Base-by-base conservation (phyloP, 2,329 filamentous ascomycete species). In the Exophiala sp. region DNA sequence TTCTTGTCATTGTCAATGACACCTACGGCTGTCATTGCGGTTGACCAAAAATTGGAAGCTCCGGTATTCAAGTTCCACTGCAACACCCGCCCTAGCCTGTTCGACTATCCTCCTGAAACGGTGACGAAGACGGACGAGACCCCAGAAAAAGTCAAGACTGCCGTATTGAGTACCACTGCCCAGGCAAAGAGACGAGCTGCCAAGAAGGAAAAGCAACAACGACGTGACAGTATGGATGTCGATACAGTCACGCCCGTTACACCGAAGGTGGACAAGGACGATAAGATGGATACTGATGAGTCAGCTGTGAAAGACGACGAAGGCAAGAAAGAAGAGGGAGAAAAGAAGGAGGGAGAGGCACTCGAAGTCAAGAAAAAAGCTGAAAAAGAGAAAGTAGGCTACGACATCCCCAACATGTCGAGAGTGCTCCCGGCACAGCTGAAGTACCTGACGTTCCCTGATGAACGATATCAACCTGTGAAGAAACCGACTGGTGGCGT, bases 101-200 rank as follows among this genome's bases (percentile, higher is more conserved):
- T 99, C 68, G 94, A 99, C 73, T 99, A 99, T 68, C 94, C 94
- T 33, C 95, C 94, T 1, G 92, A 97, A 72, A 89, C 95, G 65
- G 91, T 97, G 70, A 86, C 95, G 66, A 97, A 97, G 80, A 75
- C 89, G 0, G 92, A 97, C 67, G 92, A 97, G 69, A 90, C 90
- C 0, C 91, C 91, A 0, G 89, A 95, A 58, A 84, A 96, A 72
- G 89, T 99, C 62, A 94, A 95, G 63, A 96, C 94, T 8, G 94
- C 95, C 20, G 90, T 99, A 40, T 78, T 99, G 14, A 97, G 92
- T 2, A 99, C 95, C 3, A 99, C 94, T 2, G 92, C 92, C 1
- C 94, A 97, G 72, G 94, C 95, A 60, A 96, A 95, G 78, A 88
- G 95, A 65, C 85, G 94, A 65, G 92, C 92, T 2, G 88, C 95